Evolutionary conservation across 2,329 filamentous ascomycete species (phyloP), one percentile per base, ranked within the genome.

Genomic region (Diaporthe sp.): DNA sequence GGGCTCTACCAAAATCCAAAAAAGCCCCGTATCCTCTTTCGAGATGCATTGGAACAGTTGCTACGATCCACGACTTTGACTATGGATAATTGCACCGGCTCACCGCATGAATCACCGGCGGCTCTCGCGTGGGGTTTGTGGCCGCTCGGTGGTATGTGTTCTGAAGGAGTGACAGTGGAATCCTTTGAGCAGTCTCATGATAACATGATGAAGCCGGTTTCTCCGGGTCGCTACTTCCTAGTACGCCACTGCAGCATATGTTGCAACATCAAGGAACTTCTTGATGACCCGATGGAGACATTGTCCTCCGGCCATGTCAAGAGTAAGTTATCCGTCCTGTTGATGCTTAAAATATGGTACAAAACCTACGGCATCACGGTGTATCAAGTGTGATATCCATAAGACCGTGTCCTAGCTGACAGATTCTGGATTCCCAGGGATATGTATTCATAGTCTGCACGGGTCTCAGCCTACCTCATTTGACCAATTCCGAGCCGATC

Each of bases 201-300:
- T 7, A 65, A 65, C 25, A 65, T 49, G 61, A 46, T 15, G 61
- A 34, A 34, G 39, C 61, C 61, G 17, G 34, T 65, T 46, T 12
- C 25, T 28, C 61, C 42, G 6, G 61, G 61, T 46, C 61, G 42
- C 17, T 65, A 65, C 15, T 65, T 34, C 42, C 42, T 65, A 17
- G 42, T 44, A 17, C 25, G 61, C n/a, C 61, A 65, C 17, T 65
- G 61, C 25, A 65, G 34, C 9, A 22, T 34, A 19, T 65, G 42
- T n/a, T 65, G 61, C 61, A 65, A 49, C 31, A 31, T 65, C n/a
- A 46, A 65, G n/a, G 61, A 65, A 49, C 39, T 65, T 12, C n/a
- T 65, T 34, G 6, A 22, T 22, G 25, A 46, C 25, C 39, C 61
- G 10, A 22, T 65, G 61, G 10, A 65, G 42, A 65, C 61, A 1